These are phyloP conservation scores for Strobilomyces dryophilus DNA, from an alignment of 768 basidiomycete species.

Conservation along the genomic window DNA sequence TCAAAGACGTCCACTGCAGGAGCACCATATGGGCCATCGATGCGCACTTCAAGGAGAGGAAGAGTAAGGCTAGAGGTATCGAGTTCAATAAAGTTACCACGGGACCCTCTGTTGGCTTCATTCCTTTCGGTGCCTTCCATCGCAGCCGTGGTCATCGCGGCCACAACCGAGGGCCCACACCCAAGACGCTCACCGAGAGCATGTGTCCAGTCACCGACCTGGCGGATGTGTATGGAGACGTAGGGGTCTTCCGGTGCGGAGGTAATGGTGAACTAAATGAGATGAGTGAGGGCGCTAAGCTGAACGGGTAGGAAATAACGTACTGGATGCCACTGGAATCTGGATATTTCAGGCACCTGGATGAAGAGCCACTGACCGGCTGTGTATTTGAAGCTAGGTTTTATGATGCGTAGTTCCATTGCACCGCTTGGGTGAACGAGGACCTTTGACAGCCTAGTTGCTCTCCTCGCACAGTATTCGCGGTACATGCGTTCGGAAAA, in stretches of 20 bases:
- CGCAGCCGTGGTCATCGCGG: constrained; percentile 71
- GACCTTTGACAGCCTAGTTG: constrained; percentile 80
- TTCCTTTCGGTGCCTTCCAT: constrained; percentile 74
- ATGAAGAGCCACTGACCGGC: constrained; percentile 91
- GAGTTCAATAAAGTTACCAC: constrained; percentile 81
- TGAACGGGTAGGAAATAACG: constrained; percentile 28
- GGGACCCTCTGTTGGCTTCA: constrained; percentile 40
- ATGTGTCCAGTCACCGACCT: constrained; percentile 86
- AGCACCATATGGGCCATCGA: constrained; percentile 92
- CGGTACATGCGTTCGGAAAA: constrained; percentile 83
- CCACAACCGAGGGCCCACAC: constrained; percentile 71
- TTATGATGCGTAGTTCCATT: constrained; percentile 91
- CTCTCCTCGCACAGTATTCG: constrained; percentile 73
- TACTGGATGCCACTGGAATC: constrained; percentile 93
- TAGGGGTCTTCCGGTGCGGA: constrained; percentile 94
- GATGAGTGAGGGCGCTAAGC: neutral
- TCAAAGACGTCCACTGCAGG: constrained; percentile 90
- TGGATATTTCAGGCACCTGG: constrained; percentile 82
- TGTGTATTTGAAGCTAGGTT: constrained; percentile 89
- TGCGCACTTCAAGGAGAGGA: constrained; percentile 63
- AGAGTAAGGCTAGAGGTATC: constrained; percentile 46
- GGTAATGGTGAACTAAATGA: constrained; percentile 83
- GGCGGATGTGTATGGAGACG: constrained; percentile 88
- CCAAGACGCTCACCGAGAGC: constrained; percentile 85
- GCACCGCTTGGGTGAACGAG: constrained; percentile 88